Evolutionary conservation across 805 yeast species (phyloP).

Genomic region (Wickerhamiella parazyma): DNA sequence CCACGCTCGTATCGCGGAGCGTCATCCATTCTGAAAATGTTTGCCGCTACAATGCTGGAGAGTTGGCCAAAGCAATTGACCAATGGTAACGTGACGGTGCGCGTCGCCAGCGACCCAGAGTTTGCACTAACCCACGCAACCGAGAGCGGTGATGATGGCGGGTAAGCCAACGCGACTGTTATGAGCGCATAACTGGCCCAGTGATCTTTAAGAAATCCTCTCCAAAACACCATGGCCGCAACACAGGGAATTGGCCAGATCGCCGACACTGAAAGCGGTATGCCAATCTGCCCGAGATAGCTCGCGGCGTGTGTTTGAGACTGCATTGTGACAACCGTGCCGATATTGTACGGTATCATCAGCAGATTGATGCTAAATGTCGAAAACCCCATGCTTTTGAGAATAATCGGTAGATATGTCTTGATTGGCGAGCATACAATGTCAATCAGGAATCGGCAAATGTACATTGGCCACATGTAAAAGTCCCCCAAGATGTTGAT

Average conservation of each 20-base stretch:
- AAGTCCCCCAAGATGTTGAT: constrained; percentile 33
- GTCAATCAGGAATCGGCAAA: constrained; percentile 34
- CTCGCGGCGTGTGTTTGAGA: constrained; percentile 13
- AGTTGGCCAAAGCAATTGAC: constrained; percentile 54
- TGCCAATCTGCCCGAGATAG: constrained; percentile 11
- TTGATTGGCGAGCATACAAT: constrained; percentile 28
- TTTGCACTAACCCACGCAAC: constrained; percentile 44
- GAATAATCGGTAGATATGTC: constrained; percentile 36
- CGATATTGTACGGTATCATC: constrained; percentile 34
- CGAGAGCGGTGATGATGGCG: constrained; percentile 18
- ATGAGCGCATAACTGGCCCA: constrained; percentile 25
- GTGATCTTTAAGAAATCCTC: constrained; percentile 14
- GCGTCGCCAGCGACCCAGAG: constrained; percentile 45
- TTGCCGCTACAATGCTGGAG: constrained; percentile 39
- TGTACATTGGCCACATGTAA: constrained; percentile 45
- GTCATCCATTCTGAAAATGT: constrained; percentile 45
- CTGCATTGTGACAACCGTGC: constrained; percentile 19
- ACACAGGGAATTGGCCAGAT: constrained; percentile 16
- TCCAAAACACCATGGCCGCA: constrained; percentile 18
- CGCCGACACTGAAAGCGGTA: constrained; percentile 10
- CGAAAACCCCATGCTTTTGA: constrained; percentile 36
- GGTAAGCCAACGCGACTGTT: constrained; percentile 21
- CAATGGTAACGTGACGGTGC: constrained; percentile 53
- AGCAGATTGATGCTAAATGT: constrained; percentile 40
- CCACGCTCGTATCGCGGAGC: constrained; percentile 49